phyloP scores from a whole-genome alignment of 2,329 filamentous ascomycete species.

The Tolypocladium ophioglossoides region DNA sequence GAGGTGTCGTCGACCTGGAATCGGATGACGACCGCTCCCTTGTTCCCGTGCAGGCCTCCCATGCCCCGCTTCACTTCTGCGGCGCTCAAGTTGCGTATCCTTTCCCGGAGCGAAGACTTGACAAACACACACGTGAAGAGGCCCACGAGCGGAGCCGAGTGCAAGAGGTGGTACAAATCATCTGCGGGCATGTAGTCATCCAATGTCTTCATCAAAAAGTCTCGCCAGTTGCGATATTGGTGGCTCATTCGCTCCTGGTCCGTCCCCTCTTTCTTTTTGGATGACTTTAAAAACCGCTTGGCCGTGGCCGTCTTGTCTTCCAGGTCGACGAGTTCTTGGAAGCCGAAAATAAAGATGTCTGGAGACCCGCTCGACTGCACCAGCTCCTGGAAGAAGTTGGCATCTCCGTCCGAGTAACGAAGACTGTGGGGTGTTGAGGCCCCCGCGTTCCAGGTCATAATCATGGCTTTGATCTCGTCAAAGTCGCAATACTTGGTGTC shows the following conservation, averaged over 20 bases:
- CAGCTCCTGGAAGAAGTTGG: slow-evolving; percentile 70
- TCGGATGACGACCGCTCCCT: slow-evolving; percentile 85
- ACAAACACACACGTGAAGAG: slow-evolving; percentile 96
- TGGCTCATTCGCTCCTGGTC: slow-evolving; percentile 91
- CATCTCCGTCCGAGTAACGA: slow-evolving; percentile 58
- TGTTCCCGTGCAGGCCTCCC: slow-evolving; percentile 92
- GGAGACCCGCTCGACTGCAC: slow-evolving; percentile 67
- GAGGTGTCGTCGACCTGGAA: slow-evolving; percentile 91
- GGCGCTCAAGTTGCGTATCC: slow-evolving; percentile 66
- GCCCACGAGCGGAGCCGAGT: slow-evolving; percentile 79
- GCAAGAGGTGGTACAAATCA: slow-evolving; percentile 73
- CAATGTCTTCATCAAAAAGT: slow-evolving; percentile 72
- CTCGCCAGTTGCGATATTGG: slow-evolving; percentile 93
- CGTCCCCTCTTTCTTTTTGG: slow-evolving; percentile 69
- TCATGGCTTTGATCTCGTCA: slow-evolving; percentile 64
- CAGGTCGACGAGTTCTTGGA: slow-evolving; percentile 95
- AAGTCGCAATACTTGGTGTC: slow-evolving; percentile 81
- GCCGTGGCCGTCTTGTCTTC: slow-evolving; percentile 96
- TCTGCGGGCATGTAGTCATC: slow-evolving; percentile 73
- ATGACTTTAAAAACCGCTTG: slow-evolving; percentile 81
- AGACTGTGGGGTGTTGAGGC: slow-evolving; percentile 85
- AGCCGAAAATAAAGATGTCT: slow-evolving; percentile 90
- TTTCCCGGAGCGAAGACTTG: slow-evolving; percentile 63
- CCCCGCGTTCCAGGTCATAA: slow-evolving; percentile 95
- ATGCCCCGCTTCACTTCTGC: slow-evolving; percentile 92